Base-by-base conservation (phyloP, 2,329 filamentous ascomycete species). In the Emmonsia crescens region DNA sequence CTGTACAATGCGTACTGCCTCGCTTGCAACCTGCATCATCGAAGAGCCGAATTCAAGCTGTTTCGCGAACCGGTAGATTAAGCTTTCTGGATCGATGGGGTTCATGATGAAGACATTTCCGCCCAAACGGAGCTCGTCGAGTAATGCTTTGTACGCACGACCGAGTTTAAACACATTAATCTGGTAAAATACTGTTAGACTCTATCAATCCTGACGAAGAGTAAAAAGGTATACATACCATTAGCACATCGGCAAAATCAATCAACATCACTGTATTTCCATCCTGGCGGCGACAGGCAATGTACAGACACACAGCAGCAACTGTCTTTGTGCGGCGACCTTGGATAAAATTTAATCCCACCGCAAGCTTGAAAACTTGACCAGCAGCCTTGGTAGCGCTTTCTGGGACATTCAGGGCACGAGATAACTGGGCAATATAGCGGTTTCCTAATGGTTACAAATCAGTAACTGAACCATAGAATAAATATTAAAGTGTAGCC, bases 141-240 rank as follows among this genome's bases (percentile, higher is more conserved):
- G 83, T 61, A 96, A 82, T 46, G 86, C 85, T 73, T 95, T 96
- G 81, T 96, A 97, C 33, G 90, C 89, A 64, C 89, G 87, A 49
- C 94, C 94, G 16, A 99, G 82, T 65, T 89, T 88, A 76, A 96
- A 99, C 29, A 99, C 93, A 68, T 96, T 96, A 71, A 94, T 85
- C 77, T 82, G n/a, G 67, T 51, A 61, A 81, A 38, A 5, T 78
- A 44, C 6, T 78, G 51, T 75, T 62, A 73, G 70, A 31, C 29
- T 57, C 40, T 56, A 64, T 58, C 14, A 14, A 57, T 16, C 6
- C 14, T 29, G 27, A 40, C 6, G 5, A 19, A 44, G 27, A 58
- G 54, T 29, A 27, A 51, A 10, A 24, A 33, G 33, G 31, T 36
- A 49, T 60, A 60, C 70, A 67, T 69, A 80, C 78, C 72, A 80